Evolutionary conservation across 1,284 basidiomycete genomes (phyloP), one percentile per base, ranked within the genome.

Genomic region (Paramarasmius palmivorus): DNA sequence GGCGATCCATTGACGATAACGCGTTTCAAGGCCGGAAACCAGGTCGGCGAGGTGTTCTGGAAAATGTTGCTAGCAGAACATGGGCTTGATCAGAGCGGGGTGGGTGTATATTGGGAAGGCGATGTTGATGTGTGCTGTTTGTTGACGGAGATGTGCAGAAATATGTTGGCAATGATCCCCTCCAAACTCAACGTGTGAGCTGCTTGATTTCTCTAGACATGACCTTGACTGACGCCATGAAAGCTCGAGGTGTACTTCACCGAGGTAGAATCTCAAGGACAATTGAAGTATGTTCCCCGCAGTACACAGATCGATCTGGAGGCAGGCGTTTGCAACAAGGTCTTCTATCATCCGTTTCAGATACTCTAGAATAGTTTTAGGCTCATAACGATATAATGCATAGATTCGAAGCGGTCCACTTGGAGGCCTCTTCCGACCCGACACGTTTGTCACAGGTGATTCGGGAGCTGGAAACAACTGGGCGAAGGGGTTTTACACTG

Each of bases 261-360:
- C 2, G 86, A 90, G 62, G 71, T 90, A 12, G 73, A 80, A 2
- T 63, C 68, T 6, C 71, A 69, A 19, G 68, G 69, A 0, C 64
- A 68, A 8, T 72, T 79, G 53, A 91, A 89, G 72, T 95, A 92
- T 61, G 93, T 98, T n/a, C 95, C 95, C n/a, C 83, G 95, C 51
- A 93, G 92, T 61, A 83, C 95, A 32, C 90, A 95, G 66, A 75
- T 98, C 63, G 95, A 98, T 75, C 76, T 98, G 50, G 95, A 98
- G 71, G 78, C 87, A n/a, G 92, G 92, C 26, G 95, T 97, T 15
- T 88, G 90, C 66, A 87, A 96, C 64, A 82, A 79, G 54, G 88
- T 91, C 67, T 19, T 36, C 17, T 49, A 9, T 50, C 47, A 36
- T 46, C 22, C 12, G 1, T 12, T 17, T 32, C 20, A 15, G 1